Base-by-base conservation (phyloP, 2,329 filamentous ascomycete genomes). In the Fusarium sp. region DNA sequence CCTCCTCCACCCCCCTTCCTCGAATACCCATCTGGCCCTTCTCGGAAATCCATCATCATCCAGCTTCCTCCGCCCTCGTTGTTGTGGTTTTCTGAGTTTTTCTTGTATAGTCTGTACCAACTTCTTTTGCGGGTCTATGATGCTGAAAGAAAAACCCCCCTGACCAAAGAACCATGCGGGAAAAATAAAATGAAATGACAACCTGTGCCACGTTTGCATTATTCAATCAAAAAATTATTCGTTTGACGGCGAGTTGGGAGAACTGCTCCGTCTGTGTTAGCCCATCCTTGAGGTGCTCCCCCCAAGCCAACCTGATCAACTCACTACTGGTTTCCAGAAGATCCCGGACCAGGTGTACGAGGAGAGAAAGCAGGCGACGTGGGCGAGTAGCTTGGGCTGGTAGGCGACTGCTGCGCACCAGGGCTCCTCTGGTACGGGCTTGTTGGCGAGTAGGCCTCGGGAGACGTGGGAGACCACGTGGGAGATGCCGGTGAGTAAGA, bases 381-480 rank as follows among this genome's bases (percentile, higher is more conserved):
- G 47, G 94, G 91, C 54, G 93, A 95, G 83, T 93, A 93, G 79
- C 89, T 89, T 75, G 93, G 89, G 81, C 93, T 93, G 22, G 90
- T 91, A 24, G 92, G 91, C 38, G 90, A 92, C 76, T 86, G 84
- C 75, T 88, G 85, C 66, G 87, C 83, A 76, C 89, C 86, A 64
- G 86, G 86, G 73, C 86, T 87, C 70, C 86, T 85, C 76, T 87
- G 85, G 87, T 89, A 91, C 69, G 90, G 90, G 76, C 89, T 91
- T 50, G 90, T 91, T 6, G 90, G 90, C 58, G 89, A 91, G 83
- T 92, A 92, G 3, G 87, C 85, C 70, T 87, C 86, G 14, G 89
- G 89, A 45, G 93, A 95, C 8, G 93, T 93, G 4, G 94, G 93
- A 66, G 93, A 95, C 85, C 93, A 95, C 27, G 88, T 90, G n/a